Base-by-base conservation (phyloP, 345 rosid genomes). In the Populus deltoides region DNA sequence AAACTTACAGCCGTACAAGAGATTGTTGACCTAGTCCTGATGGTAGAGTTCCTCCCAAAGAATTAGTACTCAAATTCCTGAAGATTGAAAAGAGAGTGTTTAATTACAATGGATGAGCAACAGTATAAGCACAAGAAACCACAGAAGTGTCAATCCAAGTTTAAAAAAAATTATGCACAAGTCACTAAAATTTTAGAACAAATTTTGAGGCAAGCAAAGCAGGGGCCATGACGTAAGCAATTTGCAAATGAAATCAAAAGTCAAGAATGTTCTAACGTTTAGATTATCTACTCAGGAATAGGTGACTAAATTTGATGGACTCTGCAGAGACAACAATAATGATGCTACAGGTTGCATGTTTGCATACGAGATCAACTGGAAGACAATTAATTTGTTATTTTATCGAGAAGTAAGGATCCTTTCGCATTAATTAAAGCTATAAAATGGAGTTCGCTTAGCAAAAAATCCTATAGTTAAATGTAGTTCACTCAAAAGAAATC, bases 31-130 rank as follows among this genome's bases (percentile, higher is more conserved):
- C 97, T 69, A 94, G 87, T 73, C 95, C 95, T 45, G 83, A 59
- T 51, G 99, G 98, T 80, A 96, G 77, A 76, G 83, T 71, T 79
- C 97, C 92, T 66, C 66, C 92, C 81, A 96, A 86, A 73, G 92
- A 84, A 80, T 96, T 96, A 68, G 91, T 70, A 84, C 97, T 93
- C 80, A 96, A 76, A 82, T 96, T 96, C 89, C 97, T 96, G 94
- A 66, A 82, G 66, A 47, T n/a, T 71, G 25, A 61, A 73, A 67
- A 16, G 43, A 27, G n/a, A 63, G 33, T 7, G 16, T 6, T 24
- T 15, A 33, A n/a, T 45, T 43, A 27, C 25, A 11, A 62, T 61
- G 9, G 7, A 35, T 27, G 31, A 38, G 11, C 20, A 22, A 35
- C 20, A 73, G 73, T 16, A 59, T 17, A 43, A 67, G 27, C 31